phyloP scores from a whole-genome alignment of 2,329 filamentous ascomycete genomes.

The Trichoderma sp. region DNA sequence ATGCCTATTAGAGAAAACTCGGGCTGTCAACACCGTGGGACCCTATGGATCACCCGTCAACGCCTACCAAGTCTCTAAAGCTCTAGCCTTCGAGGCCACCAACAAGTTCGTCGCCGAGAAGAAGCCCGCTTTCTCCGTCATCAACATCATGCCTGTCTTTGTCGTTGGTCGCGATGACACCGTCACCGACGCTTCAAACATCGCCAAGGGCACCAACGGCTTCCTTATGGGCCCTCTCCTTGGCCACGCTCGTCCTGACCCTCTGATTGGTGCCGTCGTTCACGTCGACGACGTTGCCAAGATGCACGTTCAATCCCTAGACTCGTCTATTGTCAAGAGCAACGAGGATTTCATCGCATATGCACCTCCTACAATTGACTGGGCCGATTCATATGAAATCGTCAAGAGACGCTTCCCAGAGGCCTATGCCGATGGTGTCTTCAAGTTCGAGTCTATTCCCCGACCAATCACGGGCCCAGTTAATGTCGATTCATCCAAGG shows the following conservation, averaged over 20 bases:
- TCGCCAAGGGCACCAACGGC: constrained; percentile 41
- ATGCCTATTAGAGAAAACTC: background rate
- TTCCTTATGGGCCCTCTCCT: constrained; percentile 42
- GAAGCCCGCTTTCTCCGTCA: constrained; percentile 43
- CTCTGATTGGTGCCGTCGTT: constrained; percentile 35
- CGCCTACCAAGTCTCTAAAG: constrained; percentile 45
- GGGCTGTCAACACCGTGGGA: constrained; percentile 11
- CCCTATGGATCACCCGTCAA: constrained; percentile 40
- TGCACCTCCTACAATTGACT: background rate
- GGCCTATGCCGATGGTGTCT: constrained; percentile 19
- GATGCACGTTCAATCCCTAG: constrained; percentile 23
- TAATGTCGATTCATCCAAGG: constrained; percentile 37
- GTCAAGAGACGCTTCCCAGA: constrained; percentile 28
- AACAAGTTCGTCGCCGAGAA: constrained; percentile 41
- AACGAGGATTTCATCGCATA: constrained; percentile 26
- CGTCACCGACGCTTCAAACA: constrained; percentile 23
- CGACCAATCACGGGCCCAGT: background rate
- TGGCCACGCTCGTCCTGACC: constrained; percentile 35
- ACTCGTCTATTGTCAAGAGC: constrained; percentile 8
- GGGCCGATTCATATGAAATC: constrained; percentile 10
- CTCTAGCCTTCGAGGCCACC: constrained; percentile 39
- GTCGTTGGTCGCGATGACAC: constrained; percentile 45
- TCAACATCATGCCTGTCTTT: constrained; percentile 44
- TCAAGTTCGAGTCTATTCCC: constrained; percentile 26
- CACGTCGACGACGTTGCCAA: constrained; percentile 31